A percentile compares a stretch with the other conserved stretches of the same genome.
Evolutionary conservation across 257 asterid genomes (phyloP).

Genomic region (Nicotiana obtusifolia): DNA sequence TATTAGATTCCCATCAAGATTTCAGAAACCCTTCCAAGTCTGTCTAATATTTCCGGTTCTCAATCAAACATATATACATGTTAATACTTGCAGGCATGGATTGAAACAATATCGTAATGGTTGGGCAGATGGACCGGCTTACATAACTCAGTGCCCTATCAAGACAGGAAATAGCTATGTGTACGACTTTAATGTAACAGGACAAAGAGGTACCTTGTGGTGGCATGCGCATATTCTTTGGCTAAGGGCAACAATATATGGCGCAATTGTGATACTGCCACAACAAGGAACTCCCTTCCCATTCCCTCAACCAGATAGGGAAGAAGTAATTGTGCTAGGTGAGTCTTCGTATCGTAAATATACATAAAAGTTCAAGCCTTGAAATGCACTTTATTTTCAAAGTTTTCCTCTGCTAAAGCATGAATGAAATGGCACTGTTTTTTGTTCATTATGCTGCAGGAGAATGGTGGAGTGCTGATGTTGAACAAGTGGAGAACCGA

Average conservation of each 20-base stretch:
- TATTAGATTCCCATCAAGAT: background rate
- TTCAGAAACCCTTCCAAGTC: background rate
- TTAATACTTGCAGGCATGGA: slow-evolving; percentile 44
- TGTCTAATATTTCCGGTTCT: background rate
- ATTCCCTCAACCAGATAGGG: slow-evolving; percentile 43
- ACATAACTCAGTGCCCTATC: slow-evolving; percentile 55
- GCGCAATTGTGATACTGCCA: slow-evolving; percentile 56
- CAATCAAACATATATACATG: background rate
- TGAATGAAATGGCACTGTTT: background rate
- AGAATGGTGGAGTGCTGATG: slow-evolving; percentile 6
- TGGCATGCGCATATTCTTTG: slow-evolving; percentile 27
- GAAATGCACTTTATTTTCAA: background rate
- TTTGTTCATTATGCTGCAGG: background rate
- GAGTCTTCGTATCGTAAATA: background rate
- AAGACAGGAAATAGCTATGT: slow-evolving; percentile 46
- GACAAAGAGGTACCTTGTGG: slow-evolving; percentile 39
- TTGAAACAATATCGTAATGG: slow-evolving; percentile 46
- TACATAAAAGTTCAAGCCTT: background rate
- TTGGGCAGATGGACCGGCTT: slow-evolving; percentile 24
- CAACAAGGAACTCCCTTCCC: slow-evolving; percentile 45
- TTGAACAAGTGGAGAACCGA: slow-evolving; percentile 27
- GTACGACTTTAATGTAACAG: slow-evolving; percentile 33
- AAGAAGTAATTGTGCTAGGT: slow-evolving; percentile 16
- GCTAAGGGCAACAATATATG: slow-evolving; percentile 65
- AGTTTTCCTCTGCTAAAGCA: background rate